These are phyloP conservation scores for Ceratocystis destructans DNA, from an alignment of 2,329 filamentous ascomycete species.

Conservation along the genomic window DNA sequence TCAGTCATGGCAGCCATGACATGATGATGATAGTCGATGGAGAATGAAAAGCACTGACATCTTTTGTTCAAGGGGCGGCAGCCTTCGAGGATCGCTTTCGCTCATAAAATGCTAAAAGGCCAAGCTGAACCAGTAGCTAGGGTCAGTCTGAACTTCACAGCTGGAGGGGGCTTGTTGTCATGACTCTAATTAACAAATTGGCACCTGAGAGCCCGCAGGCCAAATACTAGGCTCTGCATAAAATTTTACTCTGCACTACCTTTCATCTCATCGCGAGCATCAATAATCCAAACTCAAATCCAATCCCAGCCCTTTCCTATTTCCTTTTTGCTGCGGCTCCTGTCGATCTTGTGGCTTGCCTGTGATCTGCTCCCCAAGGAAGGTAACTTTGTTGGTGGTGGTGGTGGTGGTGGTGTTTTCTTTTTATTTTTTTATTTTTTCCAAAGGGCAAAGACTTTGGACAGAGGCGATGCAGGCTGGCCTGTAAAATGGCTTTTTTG, in stretches of 20 bases:
- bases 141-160: neutral
- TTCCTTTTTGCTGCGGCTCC: slow-evolving; percentile 6
- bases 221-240: neutral
- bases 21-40: neutral
- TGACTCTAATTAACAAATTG: neutral
- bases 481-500: neutral
- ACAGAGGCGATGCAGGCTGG: neutral
- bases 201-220: neutral
- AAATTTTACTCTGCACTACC: neutral
- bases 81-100: neutral
- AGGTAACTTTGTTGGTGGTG: too few species aligned
- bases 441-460: neutral
- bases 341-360: slow-evolving; percentile 7
- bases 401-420: too few species aligned
- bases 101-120: slow-evolving; percentile 1
- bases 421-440: neutral
- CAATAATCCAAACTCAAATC: neutral
- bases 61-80: neutral
- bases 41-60: neutral
- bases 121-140: neutral
- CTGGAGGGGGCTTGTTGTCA: neutral
- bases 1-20: neutral
- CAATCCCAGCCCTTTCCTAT: slow-evolving; percentile 3
- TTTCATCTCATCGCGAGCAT: neutral
- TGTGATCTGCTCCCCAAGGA: slow-evolving; percentile 2